A percentile compares a stretch with the other conserved stretches of the same genome.
Evolutionary conservation across 148 eudicot genomes (phyloP).

Genomic region (Heliamphora exappendiculata): DNA sequence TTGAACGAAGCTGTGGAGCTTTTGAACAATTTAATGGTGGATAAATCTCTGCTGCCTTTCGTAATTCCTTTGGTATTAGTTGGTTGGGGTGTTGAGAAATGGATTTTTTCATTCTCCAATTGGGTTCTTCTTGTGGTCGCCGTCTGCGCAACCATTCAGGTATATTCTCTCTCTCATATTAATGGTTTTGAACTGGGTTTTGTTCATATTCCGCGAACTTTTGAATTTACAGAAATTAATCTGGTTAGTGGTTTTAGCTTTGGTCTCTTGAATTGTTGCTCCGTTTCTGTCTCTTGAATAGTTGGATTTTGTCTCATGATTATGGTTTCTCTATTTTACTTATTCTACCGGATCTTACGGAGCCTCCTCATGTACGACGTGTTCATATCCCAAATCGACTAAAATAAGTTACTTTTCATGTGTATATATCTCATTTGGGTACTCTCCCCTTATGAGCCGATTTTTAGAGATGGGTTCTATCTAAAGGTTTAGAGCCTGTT

Average conservation of each 20-base stretch:
- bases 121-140: slow-evolving; percentile 79
- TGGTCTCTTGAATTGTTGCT: not conserved
- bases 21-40: slow-evolving; percentile 37
- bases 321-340: too few relatives aligned
- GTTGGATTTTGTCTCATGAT: not conserved
- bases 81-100: slow-evolving; percentile 72
- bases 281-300: not conserved
- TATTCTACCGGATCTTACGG: too few relatives aligned
- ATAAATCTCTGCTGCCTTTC: slow-evolving; percentile 47
- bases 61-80: slow-evolving; percentile 49
- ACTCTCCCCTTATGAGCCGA: too few relatives aligned
- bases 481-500: too few relatives aligned
- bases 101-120: slow-evolving; percentile 63
- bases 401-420: too few relatives aligned
- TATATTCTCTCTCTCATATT: slow-evolving; percentile 4
- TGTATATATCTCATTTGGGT: too few relatives aligned
- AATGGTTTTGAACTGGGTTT: not conserved
- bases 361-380: too few relatives aligned
- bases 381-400: too few relatives aligned
- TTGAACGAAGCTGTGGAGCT: slow-evolving; percentile 34
- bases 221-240: not conserved
- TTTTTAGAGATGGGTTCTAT: too few relatives aligned
- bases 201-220: too few relatives aligned
- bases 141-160: slow-evolving; percentile 91
- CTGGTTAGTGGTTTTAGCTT: not conserved